Conservation (phyloP, 176 grass and related monocot species). For the Themeda triandra region DNA sequence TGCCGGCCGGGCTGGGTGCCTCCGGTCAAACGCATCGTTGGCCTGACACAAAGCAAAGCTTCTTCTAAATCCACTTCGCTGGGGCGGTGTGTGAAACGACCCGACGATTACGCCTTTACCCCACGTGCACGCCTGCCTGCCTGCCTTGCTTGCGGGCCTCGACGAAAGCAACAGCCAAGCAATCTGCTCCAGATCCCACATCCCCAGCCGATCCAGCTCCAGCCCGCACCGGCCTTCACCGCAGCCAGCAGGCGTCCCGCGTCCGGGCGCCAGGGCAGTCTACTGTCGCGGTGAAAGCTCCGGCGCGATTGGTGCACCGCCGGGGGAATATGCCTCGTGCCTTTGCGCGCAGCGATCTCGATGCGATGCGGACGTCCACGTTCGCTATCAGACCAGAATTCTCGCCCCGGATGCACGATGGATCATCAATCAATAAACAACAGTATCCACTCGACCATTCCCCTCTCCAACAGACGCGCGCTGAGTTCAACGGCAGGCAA, state of each 20-base stretch:
- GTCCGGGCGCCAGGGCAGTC: background rate
- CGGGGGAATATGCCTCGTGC: constrained; percentile 10
- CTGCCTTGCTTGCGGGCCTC: background rate
- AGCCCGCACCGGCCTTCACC: too few species aligned
- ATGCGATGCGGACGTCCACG: background rate
- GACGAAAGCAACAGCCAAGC: constrained; percentile 23
- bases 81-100: background rate
- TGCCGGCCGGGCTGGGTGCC: background rate
- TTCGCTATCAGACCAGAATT: background rate
- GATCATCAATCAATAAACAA: background rate
- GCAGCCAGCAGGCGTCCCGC: too few species aligned
- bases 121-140: constrained; percentile 25
- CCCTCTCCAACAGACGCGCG: background rate
- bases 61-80: background rate
- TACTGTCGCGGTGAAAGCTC: background rate
- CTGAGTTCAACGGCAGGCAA: too few species aligned
- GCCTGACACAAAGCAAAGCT: background rate
- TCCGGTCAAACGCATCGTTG: constrained; percentile 27
- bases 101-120: background rate
- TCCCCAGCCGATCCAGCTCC: too few species aligned
- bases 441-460: background rate
- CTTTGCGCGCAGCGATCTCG: constrained; percentile 8
- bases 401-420: background rate
- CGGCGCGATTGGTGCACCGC: background rate
- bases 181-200: too few species aligned